Base-by-base conservation (phyloP, 441 rosid species). In the Aleurites moluccanus region DNA sequence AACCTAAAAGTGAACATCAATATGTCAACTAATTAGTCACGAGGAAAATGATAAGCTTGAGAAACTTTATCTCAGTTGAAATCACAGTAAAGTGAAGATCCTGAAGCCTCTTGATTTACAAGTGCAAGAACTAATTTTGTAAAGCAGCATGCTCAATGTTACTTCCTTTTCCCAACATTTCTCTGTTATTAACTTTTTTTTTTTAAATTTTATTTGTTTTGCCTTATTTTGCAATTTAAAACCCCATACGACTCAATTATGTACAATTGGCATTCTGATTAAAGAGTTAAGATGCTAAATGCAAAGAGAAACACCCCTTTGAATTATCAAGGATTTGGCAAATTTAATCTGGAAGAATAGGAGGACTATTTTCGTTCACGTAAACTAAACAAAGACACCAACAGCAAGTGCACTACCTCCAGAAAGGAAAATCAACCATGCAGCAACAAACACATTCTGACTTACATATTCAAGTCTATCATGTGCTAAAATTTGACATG, bases 1-100 rank as follows among this genome's bases (percentile, higher is more conserved):
- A 75, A 92, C 98, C 99, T 91, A 44, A 16, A 77, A 55, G 11
- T 30, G 49, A 80, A 74, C 45, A 79, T 44, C 28, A 57, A 69
- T 30, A 57, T 18, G 35, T 30, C 64, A 57, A 62, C 44, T 47
- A n/a, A 64, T 23, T 60, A 56, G 23, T 53, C 10, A 64, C 5
- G 16, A 44, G 64, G 21, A 9, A 69, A 72, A 68, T 15, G 15
- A 71, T 52, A 70, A 18, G 30, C 63, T 15, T 42, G 49, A 61
- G 15, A 49, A 16, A 76, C 42, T 23, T 0, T 18, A 23, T 18
- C 55, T 44, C 14, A 27, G 44, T 15, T 35, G 47, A 62, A 16
- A 14, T 10, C 38, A 35, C 6, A 3, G 44, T 40, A 28, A 27
- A 65, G 13, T 71, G 18, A 42, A 45, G 45, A 27, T 47, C 5